Evolutionary conservation across 2,329 filamentous ascomycete species (phyloP).

Genomic region (Nemania abortiva): DNA sequence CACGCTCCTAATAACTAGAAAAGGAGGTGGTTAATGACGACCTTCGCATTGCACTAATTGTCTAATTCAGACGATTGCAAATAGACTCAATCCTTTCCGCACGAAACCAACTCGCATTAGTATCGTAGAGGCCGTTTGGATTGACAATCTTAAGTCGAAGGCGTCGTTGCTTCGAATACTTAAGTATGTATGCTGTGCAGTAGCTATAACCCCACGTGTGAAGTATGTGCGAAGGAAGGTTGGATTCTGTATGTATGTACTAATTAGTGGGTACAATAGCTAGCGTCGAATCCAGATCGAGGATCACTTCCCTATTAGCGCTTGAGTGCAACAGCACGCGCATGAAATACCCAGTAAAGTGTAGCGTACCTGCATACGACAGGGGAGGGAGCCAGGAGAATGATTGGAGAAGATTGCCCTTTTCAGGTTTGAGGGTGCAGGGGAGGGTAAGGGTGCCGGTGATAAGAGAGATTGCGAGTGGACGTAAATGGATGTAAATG

Average conservation of each 20-base stretch:
- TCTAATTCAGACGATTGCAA: background rate
- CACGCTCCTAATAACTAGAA: no score
- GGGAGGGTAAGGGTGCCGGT: slow-evolving; percentile 5
- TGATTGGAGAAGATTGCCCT: slow-evolving; percentile 22
- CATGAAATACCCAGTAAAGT: background rate
- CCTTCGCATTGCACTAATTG: background rate
- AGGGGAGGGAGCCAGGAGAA: slow-evolving; percentile 8
- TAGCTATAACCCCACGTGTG: background rate
- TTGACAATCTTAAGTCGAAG: slow-evolving; percentile 25
- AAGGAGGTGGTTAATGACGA: no score
- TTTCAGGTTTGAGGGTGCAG: background rate
- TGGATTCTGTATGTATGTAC: background rate
- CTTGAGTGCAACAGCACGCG: slow-evolving; percentile 23
- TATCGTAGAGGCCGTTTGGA: background rate
- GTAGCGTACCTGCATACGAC: slow-evolving; percentile 38
- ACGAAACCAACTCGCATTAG: slow-evolving; percentile 4
- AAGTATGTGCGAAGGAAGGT: slow-evolving; percentile 5
- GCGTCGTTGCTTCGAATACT: slow-evolving; percentile 4
- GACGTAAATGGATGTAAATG: slow-evolving; percentile 39
- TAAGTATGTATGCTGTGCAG: no score
- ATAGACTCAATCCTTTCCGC: background rate
- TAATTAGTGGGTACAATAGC: background rate
- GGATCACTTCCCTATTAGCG: slow-evolving; percentile 24
- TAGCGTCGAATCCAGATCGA: slow-evolving; percentile 20
- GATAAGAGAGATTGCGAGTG: slow-evolving; percentile 47